These are phyloP conservation scores for Didymella lethalis DNA, from an alignment of 2,329 filamentous ascomycete species.

Conservation along the genomic window DNA sequence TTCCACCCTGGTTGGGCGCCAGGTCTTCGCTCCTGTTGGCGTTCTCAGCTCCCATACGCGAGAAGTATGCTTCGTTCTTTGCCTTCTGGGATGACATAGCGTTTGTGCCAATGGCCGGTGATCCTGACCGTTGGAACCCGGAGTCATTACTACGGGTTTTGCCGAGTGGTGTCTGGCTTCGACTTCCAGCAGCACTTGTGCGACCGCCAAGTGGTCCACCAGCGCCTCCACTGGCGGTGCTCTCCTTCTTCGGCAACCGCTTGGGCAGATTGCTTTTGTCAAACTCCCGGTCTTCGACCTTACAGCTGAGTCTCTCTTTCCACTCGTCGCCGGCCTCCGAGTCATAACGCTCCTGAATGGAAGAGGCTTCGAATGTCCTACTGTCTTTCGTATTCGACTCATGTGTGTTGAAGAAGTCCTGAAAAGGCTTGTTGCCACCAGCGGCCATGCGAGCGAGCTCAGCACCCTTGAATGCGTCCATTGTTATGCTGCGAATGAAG, in stretches of 20 bases:
- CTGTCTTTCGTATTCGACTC: conserved; percentile 55
- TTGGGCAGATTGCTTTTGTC: conserved; percentile 72
- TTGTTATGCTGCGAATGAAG: conserved; percentile 95
- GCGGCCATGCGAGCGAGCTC: conserved; percentile 94
- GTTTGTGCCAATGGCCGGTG: conserved; percentile 50
- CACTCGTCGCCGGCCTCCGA: conserved; percentile 92
- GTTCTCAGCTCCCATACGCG: conserved; percentile 83
- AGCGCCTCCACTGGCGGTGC: conserved; percentile 31
- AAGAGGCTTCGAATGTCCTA: conserved; percentile 79
- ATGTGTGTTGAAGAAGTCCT: conserved; percentile 78
- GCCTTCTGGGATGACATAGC: conserved; percentile 59
- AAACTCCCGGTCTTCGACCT: conserved; percentile 88
- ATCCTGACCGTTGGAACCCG: conserved; percentile 44
- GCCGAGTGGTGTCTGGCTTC: conserved; percentile 51
- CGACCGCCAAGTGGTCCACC: conserved; percentile 44
- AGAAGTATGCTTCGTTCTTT: conserved; percentile 88
- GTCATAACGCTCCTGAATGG: conserved; percentile 88
- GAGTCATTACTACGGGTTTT: conserved; percentile 46
- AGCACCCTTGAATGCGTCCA: conserved; percentile 95
- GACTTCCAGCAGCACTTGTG: conserved; percentile 47
- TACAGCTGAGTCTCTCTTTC: conserved; percentile 87
- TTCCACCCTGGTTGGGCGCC: conserved; percentile 89
- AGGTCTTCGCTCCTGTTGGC: conserved; percentile 75
- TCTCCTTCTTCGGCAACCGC: conserved; percentile 47
- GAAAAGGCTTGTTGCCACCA: conserved; percentile 89